These are phyloP conservation scores for Endotrypanum monterogeii DNA, from an alignment of 208 protist genomes.

Conservation along the genomic window DNA sequence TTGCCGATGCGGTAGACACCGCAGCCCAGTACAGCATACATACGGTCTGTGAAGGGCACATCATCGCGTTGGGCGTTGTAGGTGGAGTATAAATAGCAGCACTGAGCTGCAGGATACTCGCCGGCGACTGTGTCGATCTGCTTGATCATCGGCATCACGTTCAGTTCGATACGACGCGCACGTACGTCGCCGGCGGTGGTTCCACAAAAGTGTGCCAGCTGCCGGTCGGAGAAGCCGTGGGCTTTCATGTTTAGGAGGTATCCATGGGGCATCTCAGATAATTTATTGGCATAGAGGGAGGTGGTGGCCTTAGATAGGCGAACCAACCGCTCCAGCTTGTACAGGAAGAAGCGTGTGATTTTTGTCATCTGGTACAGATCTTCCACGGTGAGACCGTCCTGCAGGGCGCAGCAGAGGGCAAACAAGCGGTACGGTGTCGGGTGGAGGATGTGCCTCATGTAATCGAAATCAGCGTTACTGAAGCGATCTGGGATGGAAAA, in stretches of 20 bases:
- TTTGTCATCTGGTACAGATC: slow-evolving; percentile 92
- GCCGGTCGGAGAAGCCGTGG: slow-evolving; percentile 95
- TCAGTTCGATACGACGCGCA: slow-evolving; percentile 52
- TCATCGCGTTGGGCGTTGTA: slow-evolving; percentile 95
- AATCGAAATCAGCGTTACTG: slow-evolving; percentile 64
- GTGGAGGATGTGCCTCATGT: slow-evolving; percentile 71
- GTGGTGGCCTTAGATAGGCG: slow-evolving; percentile 41
- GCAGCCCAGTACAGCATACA: slow-evolving; percentile 95
- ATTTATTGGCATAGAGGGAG: slow-evolving; percentile 36
- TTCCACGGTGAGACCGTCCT: slow-evolving; percentile 87
- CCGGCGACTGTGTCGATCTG: slow-evolving; percentile 98
- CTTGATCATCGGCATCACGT: slow-evolving; percentile 94
- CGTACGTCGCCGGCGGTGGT: slow-evolving; percentile 61
- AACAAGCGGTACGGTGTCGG: slow-evolving; percentile 89
- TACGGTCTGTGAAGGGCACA: slow-evolving; percentile 76
- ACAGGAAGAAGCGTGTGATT: slow-evolving; percentile 97
- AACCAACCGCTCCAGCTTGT: slow-evolving; percentile 94
- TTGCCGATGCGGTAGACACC: slow-evolving; percentile 98
- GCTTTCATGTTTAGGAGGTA: slow-evolving; percentile 84
- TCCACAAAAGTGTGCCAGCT: slow-evolving; percentile 81
- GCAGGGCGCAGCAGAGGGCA: slow-evolving; percentile 77
- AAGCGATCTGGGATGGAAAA: slow-evolving; percentile 84
- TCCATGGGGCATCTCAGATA: slow-evolving; percentile 50
- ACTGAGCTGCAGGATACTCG: slow-evolving; percentile 96
- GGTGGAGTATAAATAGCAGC: slow-evolving; percentile 96